Evolutionary conservation across 169 alveolate species (phyloP), one percentile per base, ranked within the genome.

Genomic region (Eimeria sp.): DNA sequence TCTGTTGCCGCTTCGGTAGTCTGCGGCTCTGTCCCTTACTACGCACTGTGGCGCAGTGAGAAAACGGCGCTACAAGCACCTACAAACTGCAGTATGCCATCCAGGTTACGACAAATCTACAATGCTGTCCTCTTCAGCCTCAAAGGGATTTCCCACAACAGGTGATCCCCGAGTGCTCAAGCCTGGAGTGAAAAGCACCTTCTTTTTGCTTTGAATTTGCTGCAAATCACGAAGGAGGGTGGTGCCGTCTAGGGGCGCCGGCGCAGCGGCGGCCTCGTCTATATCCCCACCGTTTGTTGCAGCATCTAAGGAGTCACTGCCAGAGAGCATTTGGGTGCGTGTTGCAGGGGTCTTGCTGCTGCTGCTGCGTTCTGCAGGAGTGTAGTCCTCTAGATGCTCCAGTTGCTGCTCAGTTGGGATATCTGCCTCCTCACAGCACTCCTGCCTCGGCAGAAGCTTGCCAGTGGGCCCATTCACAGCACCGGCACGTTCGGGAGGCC

Each of bases 151-250:
- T 34, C 22, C 72, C 90, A 25, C 51, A 30, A n/a, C 57, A 10
- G 73, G 90, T 47, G 45, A 18, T 9, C 90, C 63, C 88, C 67
- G 25, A 40, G 75, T 47, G 61, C 63, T 47, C 16, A 5, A 40
- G 40, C 86, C 86, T 20, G 86, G 61, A 45, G 86, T 45, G 73
- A 82, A 82, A 5, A 82, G 72, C 72, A 82, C 90, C 72, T 82
- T 82, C 73, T 54, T 82, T 27, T 82, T 82, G 45, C 63, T 57
- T 51, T 82, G 90, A 9, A 82, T n/a, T 27, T 49, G 90, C 47
- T 51, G 73, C 90, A 82, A 54, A 51, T 82, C 90, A 11, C 90
- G 90, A 82, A 82, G 73, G 34, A 82, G 27, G 14, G 75, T 54
- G 51, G 27, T 30, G 54, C 72, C 54, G 63, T 82, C 90, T 3